Base-by-base conservation (phyloP, 1,284 basidiomycete genomes). In the Tilletia setariae region DNA sequence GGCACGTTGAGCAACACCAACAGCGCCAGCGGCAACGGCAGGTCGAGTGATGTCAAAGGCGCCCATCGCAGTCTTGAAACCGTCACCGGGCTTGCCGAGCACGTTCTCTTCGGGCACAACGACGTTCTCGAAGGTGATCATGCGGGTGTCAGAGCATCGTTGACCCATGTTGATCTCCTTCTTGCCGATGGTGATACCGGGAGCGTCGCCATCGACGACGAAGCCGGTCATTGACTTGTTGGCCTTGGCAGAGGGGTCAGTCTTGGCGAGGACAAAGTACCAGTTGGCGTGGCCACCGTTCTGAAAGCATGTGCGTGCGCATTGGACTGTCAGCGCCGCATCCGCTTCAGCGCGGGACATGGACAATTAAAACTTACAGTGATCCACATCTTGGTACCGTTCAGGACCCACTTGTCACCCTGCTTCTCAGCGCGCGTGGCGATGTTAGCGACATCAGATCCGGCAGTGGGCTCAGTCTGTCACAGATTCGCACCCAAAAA, bases 161-260 rank as follows among this genome's bases (percentile, higher is more conserved):
- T 87, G 86, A 61, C 86, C 86, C 86, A 87, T 87, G 80, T 87
- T 87, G 74, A 87, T 84, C 74, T 87, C 85, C 81, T 87, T 87
- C 78, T 85, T 86, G 63, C 85, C 85, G 25, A 84, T 68, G 9
- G 72, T 74, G 67, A 87, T 84, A 4, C 86, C 86, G 0, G 82
- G 80, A 0, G 84, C 77, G 71, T 86, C 84, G 19, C 83, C 86
- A 61, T 87, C 86, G 32, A 87, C 86, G 28, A 87, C 85, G 70
- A 87, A 87, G 1, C 86, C 86, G 0, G 85, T 85, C 84, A 87
- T 85, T 11, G 85, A 81, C 73, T 84, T 85, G 76, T 83, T 83
- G 2, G 84, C 80, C 35, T 85, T 83, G 7, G 84, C 84, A 6
- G 71, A 69, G 0, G 84, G 76, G 74, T 87, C 86, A 21, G 86